These are phyloP conservation scores for Nemania sp. DNA, from an alignment of 2,329 filamentous ascomycete species.

Conservation along the genomic window DNA sequence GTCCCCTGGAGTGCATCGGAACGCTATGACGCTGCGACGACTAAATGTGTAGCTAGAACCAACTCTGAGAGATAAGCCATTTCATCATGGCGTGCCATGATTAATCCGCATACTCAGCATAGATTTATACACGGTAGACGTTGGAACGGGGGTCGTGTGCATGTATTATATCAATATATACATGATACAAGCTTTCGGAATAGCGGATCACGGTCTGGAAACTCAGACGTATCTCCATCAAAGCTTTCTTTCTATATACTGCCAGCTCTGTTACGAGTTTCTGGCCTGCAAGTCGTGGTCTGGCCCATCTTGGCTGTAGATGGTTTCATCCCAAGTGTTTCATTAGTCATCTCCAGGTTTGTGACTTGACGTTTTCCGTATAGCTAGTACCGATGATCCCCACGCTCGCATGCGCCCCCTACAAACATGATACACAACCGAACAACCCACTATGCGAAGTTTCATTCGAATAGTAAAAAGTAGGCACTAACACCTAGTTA, in stretches of 20 bases:
- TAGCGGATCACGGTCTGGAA: conserved; percentile 8
- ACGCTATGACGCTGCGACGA: too few species aligned
- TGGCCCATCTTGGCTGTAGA: conserved; percentile 25
- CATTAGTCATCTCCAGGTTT: conserved; percentile 28
- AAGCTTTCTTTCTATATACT: conserved; percentile 32
- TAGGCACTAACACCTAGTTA: conserved; percentile 15
- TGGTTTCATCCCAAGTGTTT: conserved; percentile 29
- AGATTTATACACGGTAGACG: too few species aligned
- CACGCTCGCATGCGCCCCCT: conserved; percentile 16
- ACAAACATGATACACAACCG: conserved; percentile 20
- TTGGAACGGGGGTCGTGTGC: neutral
- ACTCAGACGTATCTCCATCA: conserved; percentile 8
- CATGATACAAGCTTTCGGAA: conserved; percentile 7
- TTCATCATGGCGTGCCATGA: too few species aligned
- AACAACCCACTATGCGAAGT: conserved; percentile 27
- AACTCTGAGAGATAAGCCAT: too few species aligned
- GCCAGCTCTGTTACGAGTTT: conserved; percentile 23
- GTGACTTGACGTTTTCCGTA: conserved; percentile 30
- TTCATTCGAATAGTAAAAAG: conserved; percentile 12
- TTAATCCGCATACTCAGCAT: too few species aligned
- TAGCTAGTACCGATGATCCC: conserved; percentile 13
- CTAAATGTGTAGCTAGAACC: too few species aligned
- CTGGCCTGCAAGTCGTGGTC: conserved; percentile 25
- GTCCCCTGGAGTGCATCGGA: too few species aligned
- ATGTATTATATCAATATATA: conserved; percentile 8